Evolutionary conservation across 164 flowering plant genomes (phyloP), one percentile per base, ranked within the genome.

Genomic region (Liriodendron chinense): DNA sequence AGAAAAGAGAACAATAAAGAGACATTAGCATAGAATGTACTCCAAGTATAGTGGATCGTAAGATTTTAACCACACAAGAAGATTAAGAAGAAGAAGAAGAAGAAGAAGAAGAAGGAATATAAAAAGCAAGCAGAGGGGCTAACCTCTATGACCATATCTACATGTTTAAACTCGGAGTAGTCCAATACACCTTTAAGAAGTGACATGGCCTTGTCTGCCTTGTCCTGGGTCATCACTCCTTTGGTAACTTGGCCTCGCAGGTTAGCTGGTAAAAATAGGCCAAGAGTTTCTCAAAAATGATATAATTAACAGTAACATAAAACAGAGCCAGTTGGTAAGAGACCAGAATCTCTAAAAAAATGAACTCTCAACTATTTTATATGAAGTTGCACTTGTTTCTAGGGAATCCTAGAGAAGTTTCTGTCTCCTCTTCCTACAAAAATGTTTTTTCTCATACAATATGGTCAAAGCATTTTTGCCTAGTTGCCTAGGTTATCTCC

Each of bases 141-240:
- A 48, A 92, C 99, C 97, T 94, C 99, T 70, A 96, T 94, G 83
- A 96, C 98, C 97, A 96, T 88, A 80, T 96, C 99, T 56, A 91
- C 97, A 82, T 89, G 84, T 76, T 86, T 89, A 79, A 96, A 94
- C 69, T 91, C 97, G n/a, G 95, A 79, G 80, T 96, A 96, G 75
- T 96, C 98, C 83, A 92, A 50, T 61, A 75, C 93, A 77, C 98
- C 99, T 87, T 89, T 92, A 62, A 96, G 84, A 82, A 84, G 78
- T 59, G 87, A 87, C 47, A 94, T 83, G 56, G 92, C 89, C 76
- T 88, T 89, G 47, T 83, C 85, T 61, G 90, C 92, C 81, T 90
- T 89, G 53, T 86, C 92, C 70, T 80, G 82, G 67, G 94, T 75
- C 89, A 91, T 72, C 73, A 83, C 91, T 69, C 92, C 87, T 76